These are phyloP conservation scores for Neurospora tetraspora DNA, from an alignment of 495 filamentous ascomycete species.

Conservation along the genomic window DNA sequence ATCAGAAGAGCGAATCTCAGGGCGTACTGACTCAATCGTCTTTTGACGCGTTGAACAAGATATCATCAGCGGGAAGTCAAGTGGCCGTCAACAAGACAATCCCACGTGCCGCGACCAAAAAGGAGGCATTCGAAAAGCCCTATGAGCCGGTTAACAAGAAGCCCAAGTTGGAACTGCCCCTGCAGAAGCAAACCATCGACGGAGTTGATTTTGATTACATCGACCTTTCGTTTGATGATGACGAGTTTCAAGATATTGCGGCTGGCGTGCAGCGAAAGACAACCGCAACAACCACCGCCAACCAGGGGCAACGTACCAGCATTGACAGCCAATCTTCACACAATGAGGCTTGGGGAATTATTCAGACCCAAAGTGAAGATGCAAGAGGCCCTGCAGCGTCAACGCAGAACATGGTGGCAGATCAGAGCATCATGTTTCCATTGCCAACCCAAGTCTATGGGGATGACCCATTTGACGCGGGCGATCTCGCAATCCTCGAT, in stretches of 20 bases:
- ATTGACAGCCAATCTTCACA: neutral
- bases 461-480: neutral
- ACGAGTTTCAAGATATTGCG: constrained; percentile 1
- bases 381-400: neutral
- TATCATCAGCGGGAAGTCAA: neutral
- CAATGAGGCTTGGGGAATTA: neutral
- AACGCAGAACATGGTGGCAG: neutral
- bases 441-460: neutral
- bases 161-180: neutral
- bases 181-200: neutral
- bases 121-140: neutral
- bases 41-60: neutral
- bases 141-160: neutral
- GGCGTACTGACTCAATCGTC: neutral
- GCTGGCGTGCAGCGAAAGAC: neutral
- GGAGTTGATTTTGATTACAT: constrained; percentile 25
- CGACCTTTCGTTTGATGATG: constrained; percentile 21
- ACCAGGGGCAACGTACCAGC: neutral
- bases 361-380: neutral
- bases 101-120: neutral
- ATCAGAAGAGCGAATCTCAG: neutral
- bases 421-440: neutral
- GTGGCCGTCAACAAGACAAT: neutral
- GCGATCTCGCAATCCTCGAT: neutral
- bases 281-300: neutral